phyloP scores from a whole-genome alignment of 1,284 basidiomycete species.

The Ganoderma multipileum region DNA sequence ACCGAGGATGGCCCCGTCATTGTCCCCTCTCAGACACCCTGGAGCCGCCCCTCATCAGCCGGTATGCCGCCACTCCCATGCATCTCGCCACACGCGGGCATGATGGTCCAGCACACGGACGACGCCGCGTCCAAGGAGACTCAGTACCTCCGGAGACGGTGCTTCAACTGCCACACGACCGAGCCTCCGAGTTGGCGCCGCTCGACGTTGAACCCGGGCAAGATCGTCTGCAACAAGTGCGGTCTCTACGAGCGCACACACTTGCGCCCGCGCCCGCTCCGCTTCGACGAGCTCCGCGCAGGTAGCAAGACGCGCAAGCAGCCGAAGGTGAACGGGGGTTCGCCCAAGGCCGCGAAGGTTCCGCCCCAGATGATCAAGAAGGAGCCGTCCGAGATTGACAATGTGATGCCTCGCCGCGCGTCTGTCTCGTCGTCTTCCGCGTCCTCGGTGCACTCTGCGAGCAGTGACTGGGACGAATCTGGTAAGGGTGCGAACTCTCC shows the following conservation, averaged over 20 bases:
- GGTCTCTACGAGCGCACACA: slow-evolving; percentile 88
- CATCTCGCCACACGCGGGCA: slow-evolving; percentile 58
- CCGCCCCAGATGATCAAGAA: slow-evolving; percentile 60
- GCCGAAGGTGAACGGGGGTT: slow-evolving; percentile 46
- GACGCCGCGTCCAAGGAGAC: slow-evolving; percentile 88
- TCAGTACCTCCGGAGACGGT: slow-evolving; percentile 82
- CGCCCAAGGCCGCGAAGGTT: slow-evolving; percentile 48
- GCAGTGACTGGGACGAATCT: slow-evolving; percentile 79
- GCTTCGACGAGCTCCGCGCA: slow-evolving; percentile 83
- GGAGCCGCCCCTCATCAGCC: slow-evolving; percentile 46
- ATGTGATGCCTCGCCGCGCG: slow-evolving; percentile 54
- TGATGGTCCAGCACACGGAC: slow-evolving; percentile 84
- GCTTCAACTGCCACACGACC: slow-evolving; percentile 89
- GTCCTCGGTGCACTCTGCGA: slow-evolving; percentile 57
- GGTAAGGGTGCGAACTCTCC: slow-evolving; percentile 49
- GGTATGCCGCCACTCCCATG: slow-evolving; percentile 51
- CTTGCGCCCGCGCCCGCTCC: slow-evolving; percentile 76
- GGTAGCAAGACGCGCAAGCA: slow-evolving; percentile 81
- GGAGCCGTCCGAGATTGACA: slow-evolving; percentile 54
- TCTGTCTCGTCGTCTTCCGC: slow-evolving; percentile 67
- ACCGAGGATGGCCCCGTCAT: slow-evolving; percentile 68
- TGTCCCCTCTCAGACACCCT: slow-evolving; percentile 62
- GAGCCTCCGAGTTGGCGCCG: slow-evolving; percentile 87
- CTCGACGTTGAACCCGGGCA: slow-evolving; percentile 84
- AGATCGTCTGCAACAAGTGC: slow-evolving; percentile 91